Conservation (phyloP, 306 rosid species). For the Gleditsia sinensis region DNA sequence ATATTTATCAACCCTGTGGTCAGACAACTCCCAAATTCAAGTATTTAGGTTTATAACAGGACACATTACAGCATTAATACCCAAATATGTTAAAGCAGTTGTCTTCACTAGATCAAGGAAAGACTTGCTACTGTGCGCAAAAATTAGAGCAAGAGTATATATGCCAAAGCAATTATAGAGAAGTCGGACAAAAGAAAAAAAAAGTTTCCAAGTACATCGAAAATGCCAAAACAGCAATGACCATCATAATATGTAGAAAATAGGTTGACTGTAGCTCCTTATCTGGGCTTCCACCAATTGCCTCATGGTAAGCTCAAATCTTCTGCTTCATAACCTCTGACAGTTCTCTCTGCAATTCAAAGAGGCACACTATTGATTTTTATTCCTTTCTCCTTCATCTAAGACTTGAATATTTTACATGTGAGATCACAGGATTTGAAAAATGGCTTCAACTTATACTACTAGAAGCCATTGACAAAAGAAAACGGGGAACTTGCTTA, state of each 20-base stretch:
- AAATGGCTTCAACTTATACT: constrained; percentile 78
- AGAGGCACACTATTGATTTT: constrained; percentile 79
- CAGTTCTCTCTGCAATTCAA: constrained; percentile 91
- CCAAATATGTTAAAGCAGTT: not conserved
- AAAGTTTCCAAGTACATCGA: constrained; percentile 69
- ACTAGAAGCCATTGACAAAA: constrained; percentile 59
- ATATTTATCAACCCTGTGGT: not conserved
- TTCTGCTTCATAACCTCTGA: constrained; percentile 82
- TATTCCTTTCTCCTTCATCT: constrained; percentile 76
- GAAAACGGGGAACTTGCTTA: constrained; percentile 70
- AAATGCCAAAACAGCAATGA: constrained; percentile 78
- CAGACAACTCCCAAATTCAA: no score
- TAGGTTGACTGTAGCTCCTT: constrained; percentile 77
- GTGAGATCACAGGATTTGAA: constrained; percentile 68
- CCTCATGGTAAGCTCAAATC: constrained; percentile 84
- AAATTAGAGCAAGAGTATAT: constrained; percentile 12
- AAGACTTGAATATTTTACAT: constrained; percentile 63
- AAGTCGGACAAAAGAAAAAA: constrained; percentile 21
- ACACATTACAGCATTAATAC: not conserved
- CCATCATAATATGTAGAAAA: constrained; percentile 75
- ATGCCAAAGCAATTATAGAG: constrained; percentile 27
- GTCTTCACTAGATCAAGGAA: constrained; percentile 8
- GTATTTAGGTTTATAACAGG: not conserved
- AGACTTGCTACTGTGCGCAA: not conserved
- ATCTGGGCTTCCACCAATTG: constrained; percentile 87